Evolutionary conservation across 129 eudicot species (phyloP), one percentile per base, ranked within the genome.

Genomic region (Heracleum sosnowskyi): DNA sequence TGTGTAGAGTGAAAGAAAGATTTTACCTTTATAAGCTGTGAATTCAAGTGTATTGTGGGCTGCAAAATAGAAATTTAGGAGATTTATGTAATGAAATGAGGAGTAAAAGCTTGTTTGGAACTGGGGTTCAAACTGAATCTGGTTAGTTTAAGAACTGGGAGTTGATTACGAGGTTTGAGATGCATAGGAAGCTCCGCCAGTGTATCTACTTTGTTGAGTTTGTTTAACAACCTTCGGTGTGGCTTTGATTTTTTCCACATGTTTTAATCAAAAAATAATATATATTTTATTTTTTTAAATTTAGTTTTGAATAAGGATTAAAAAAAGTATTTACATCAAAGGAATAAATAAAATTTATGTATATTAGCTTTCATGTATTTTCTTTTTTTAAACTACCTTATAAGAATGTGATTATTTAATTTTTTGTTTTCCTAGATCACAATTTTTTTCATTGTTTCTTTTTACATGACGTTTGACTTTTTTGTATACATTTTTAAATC

Each of bases 101-200:
- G 10, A 11, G 13, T 9, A 41, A 9, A 41, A 41, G 16, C 0
- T 44, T 1, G 4, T 44, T 44, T 12, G 15, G 12, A 44, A 12
- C 12, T 12, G 47, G 47, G 16, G 47, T 60, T 60, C 1, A 12
- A 60, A 28, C 29, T 26, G 29, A 24, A 39, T n/a, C 37, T 64
- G 2, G 18, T 29, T 31, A 16, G 72, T 66, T 60, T n/a, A 60
- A 60, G 68, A 60, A 8, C 0, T 13, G 39, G 40, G 40, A 66
- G 37, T 66, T 66, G 12, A 28, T 66, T 66, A 66, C 39, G 36
- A 66, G 40, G 39, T 41, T 40, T 40, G 76, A 40, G 76, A n/a
- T n/a, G 40, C 68, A 76, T 76, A 34, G 69, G 79, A 76, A 53
- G 69, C 31, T 76, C 79, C 69, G 79, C 69, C 79, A 33, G 1